phyloP scores from a whole-genome alignment of 768 basidiomycete genomes.

The Psilocybe azurescens region DNA sequence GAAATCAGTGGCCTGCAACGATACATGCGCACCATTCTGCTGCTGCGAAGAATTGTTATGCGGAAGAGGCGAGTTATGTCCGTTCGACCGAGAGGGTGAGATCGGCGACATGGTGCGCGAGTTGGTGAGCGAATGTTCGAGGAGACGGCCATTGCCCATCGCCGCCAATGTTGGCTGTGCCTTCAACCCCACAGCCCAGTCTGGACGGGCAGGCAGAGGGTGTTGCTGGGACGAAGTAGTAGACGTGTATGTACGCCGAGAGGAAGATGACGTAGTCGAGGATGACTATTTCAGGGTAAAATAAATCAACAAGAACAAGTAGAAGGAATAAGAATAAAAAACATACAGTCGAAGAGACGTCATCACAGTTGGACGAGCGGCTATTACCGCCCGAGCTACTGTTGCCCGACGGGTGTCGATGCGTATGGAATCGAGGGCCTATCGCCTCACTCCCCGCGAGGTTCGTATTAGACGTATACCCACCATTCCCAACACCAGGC shows the following conservation, averaged over 20 bases:
- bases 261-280: slow-evolving; percentile 80
- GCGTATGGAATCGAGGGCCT: slow-evolving; percentile 67
- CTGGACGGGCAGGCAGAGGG: slow-evolving; percentile 82
- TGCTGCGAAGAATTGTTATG: slow-evolving; percentile 27
- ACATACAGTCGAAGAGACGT: slow-evolving; percentile 81
- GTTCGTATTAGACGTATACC: slow-evolving; percentile 37
- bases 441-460: slow-evolving; percentile 50
- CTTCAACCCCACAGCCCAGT: slow-evolving; percentile 89
- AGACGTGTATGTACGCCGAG: slow-evolving; percentile 77
- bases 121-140: slow-evolving; percentile 48
- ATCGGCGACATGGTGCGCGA: slow-evolving; percentile 48
- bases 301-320: slow-evolving; percentile 10
- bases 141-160: slow-evolving; percentile 45
- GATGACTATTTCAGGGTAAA: slow-evolving; percentile 54
- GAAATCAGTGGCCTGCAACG: slow-evolving; percentile 68
- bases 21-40: slow-evolving; percentile 41
- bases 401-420: slow-evolving; percentile 58
- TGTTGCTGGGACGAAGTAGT: slow-evolving; percentile 74
- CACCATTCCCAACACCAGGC: slow-evolving; percentile 60
- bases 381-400: slow-evolving; percentile 58
- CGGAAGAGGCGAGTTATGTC: slow-evolving; percentile 35
- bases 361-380: slow-evolving; percentile 68
- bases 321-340: slow-evolving; percentile 6
- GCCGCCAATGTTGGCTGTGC: slow-evolving; percentile 70
- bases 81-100: slow-evolving; percentile 38